phyloP scores from a whole-genome alignment of 805 yeast genomes.

The Spathaspora sp. region DNA sequence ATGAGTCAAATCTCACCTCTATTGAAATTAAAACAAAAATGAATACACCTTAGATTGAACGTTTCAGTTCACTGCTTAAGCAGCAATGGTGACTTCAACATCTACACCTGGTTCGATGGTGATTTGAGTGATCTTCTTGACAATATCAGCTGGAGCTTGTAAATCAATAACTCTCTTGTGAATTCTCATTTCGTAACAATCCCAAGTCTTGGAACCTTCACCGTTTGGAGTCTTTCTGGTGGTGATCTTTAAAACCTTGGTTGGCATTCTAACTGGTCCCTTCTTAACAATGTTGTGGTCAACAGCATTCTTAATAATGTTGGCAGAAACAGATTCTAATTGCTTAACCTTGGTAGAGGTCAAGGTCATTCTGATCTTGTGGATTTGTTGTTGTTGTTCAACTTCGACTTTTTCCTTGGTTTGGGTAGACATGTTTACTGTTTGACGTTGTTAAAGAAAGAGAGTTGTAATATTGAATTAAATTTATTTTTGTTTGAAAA shows the following conservation, averaged over 20 bases:
- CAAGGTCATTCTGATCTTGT: conserved; percentile 98
- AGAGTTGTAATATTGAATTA: conserved; percentile 8
- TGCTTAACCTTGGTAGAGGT: conserved; percentile 98
- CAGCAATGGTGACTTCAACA: conserved; percentile 90
- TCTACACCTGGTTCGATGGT: conserved; percentile 99
- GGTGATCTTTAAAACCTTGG: conserved; percentile 95
- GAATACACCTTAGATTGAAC: neutral
- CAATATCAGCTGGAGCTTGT: conserved; percentile 91
- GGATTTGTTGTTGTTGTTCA: conserved; percentile 77
- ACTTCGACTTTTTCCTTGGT: conserved; percentile 79
- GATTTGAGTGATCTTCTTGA: conserved; percentile 95
- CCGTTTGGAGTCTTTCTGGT: conserved; percentile 99
- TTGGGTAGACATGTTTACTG: conserved; percentile 64
- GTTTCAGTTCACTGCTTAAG: conserved; percentile 39
- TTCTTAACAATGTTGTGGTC: conserved; percentile 81
- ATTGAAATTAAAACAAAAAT: neutral
- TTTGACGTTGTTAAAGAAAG: conserved; percentile 34
- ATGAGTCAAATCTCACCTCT: conserved; percentile 1
- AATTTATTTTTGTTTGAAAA: conserved; percentile 8
- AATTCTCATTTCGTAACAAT: conserved; percentile 98
- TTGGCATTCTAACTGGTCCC: conserved; percentile 99
- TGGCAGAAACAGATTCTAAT: conserved; percentile 92
- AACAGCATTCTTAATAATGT: conserved; percentile 85
- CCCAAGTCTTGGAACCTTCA: conserved; percentile 99
- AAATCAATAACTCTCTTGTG: conserved; percentile 99